A percentile compares a stretch with the other conserved stretches of the same genome.
Conservation (phyloP, 2,329 filamentous ascomycete genomes). For the Biscogniauxia marginata region DNA sequence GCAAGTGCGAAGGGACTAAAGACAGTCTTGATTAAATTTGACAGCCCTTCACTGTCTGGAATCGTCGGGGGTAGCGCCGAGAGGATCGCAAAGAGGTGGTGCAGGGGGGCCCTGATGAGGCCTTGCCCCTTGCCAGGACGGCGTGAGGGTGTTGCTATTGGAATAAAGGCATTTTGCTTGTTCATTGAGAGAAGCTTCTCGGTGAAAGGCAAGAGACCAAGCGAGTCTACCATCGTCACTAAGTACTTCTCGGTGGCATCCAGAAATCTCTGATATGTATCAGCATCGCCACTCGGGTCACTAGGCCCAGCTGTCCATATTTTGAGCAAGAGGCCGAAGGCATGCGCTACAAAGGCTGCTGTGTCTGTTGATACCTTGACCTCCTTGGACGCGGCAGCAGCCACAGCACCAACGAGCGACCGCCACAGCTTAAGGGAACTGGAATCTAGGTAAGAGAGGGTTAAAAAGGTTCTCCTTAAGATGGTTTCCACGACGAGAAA, state of each 20-base stretch:
- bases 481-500: conserved; percentile 61
- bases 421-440: conserved; percentile 55
- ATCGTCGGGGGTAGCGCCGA: conserved; percentile 48
- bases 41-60: conserved; percentile 45
- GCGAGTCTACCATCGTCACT: conserved; percentile 45
- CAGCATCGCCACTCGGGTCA: conserved; percentile 50
- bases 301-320: conserved; percentile 65
- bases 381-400: conserved; percentile 75
- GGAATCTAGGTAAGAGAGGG: conserved; percentile 61
- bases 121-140: conserved; percentile 52
- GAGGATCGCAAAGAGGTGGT: conserved; percentile 64
- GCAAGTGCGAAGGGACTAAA: conserved; percentile 59
- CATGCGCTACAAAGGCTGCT: conserved; percentile 71
- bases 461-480: conserved; percentile 60
- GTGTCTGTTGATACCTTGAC: conserved; percentile 85
- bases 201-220: conserved; percentile 62
- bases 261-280: conserved; percentile 51
- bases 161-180: conserved; percentile 56
- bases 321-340: conserved; percentile 66
- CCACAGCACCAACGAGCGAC: conserved; percentile 60
- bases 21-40: conserved; percentile 47
- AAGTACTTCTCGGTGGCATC: conserved; percentile 53
- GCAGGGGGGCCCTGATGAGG: conserved; percentile 57
- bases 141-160: conserved; percentile 65
- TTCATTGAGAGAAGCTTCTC: conserved; percentile 57